Evolutionary conservation across 768 basidiomycete genomes (phyloP).

Genomic region (Aureoboletus auriporus): DNA sequence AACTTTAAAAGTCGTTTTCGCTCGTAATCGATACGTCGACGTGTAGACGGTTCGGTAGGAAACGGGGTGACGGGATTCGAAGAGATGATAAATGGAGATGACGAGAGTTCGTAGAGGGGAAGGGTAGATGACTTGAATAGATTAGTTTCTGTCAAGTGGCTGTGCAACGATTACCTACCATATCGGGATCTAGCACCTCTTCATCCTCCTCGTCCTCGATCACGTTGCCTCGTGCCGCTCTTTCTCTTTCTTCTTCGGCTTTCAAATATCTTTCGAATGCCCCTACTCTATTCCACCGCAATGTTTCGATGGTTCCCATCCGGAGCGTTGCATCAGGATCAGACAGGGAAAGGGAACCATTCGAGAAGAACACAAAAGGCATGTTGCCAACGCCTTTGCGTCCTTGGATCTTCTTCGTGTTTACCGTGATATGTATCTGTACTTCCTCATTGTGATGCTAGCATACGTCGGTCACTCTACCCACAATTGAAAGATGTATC

Average conservation of each 20-base stretch:
- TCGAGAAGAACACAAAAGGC: conserved; percentile 57
- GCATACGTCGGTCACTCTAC: not conserved
- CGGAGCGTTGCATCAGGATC: conserved; percentile 20
- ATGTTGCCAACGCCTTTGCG: conserved; percentile 59
- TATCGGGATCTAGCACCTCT: conserved; percentile 25
- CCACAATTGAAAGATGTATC: conserved; percentile 4
- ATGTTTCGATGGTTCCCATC: conserved; percentile 21
- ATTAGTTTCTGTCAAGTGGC: not conserved
- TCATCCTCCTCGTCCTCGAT: conserved; percentile 23
- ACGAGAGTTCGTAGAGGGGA: conserved; percentile 23
- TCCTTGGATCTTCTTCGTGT: conserved; percentile 45
- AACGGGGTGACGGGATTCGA: conserved; percentile 31
- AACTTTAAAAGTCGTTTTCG: conserved; percentile 25
- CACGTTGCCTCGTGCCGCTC: conserved; percentile 10
- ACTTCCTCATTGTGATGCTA: conserved; percentile 53
- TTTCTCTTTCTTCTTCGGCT: conserved; percentile 26
- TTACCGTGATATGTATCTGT: conserved; percentile 62
- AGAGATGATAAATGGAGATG: conserved; percentile 21
- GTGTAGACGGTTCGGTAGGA: conserved; percentile 21
- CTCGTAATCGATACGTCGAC: conserved; percentile 30
- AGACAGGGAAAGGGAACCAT: conserved; percentile 34
- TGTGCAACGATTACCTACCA: conserved; percentile 13
- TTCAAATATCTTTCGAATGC: conserved; percentile 26
- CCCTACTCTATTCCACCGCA: conserved; percentile 28
- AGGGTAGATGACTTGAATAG: conserved; percentile 25